These are phyloP conservation scores for Clarireedia paspali DNA, from an alignment of 2,329 filamentous ascomycete genomes.

Conservation along the genomic window DNA sequence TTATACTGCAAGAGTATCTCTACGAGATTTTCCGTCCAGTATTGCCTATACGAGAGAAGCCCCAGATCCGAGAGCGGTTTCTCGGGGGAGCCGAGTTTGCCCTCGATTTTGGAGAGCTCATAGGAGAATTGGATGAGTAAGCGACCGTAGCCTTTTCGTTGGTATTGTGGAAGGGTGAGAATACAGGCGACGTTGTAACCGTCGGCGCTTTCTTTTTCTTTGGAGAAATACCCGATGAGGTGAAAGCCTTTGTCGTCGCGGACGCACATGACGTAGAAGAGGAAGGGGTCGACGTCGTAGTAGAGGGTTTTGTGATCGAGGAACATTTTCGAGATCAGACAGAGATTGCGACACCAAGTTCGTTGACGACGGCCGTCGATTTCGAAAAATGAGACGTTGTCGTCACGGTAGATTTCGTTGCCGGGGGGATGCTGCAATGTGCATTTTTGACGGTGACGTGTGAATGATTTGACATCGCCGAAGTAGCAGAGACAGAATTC, in stretches of 20 bases:
- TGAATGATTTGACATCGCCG: slow-evolving; percentile 72
- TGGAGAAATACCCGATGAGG: slow-evolving; percentile 98
- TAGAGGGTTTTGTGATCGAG: slow-evolving; percentile 97
- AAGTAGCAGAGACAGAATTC: slow-evolving; percentile 95
- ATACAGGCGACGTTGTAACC: slow-evolving; percentile 99
- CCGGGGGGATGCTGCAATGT: slow-evolving; percentile 86
- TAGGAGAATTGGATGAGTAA: slow-evolving; percentile 96
- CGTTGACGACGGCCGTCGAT: slow-evolving; percentile 91
- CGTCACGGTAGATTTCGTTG: slow-evolving; percentile 96
- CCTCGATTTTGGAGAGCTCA: slow-evolving; percentile 90
- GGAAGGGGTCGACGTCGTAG: slow-evolving; percentile 97
- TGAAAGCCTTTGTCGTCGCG: slow-evolving; percentile 86
- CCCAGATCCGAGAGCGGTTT: slow-evolving; percentile 94
- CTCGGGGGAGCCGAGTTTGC: slow-evolving; percentile 90
- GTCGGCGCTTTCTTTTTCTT: slow-evolving; percentile 95
- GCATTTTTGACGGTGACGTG: slow-evolving; percentile 82
- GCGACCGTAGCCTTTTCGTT: slow-evolving; percentile 87
- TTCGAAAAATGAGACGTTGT: slow-evolving; percentile 91
- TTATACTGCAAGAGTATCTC: slow-evolving; percentile 72
- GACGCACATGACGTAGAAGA: slow-evolving; percentile 97
- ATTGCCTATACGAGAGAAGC: slow-evolving; percentile 87
- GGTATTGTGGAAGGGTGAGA: slow-evolving; percentile 89
- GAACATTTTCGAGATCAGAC: slow-evolving; percentile 90
- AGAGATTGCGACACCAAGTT: slow-evolving; percentile 95
- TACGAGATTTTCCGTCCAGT: slow-evolving; percentile 93